These are phyloP conservation scores for Fusarium tjaetaba DNA, from an alignment of 2,329 filamentous ascomycete genomes.

Conservation along the genomic window DNA sequence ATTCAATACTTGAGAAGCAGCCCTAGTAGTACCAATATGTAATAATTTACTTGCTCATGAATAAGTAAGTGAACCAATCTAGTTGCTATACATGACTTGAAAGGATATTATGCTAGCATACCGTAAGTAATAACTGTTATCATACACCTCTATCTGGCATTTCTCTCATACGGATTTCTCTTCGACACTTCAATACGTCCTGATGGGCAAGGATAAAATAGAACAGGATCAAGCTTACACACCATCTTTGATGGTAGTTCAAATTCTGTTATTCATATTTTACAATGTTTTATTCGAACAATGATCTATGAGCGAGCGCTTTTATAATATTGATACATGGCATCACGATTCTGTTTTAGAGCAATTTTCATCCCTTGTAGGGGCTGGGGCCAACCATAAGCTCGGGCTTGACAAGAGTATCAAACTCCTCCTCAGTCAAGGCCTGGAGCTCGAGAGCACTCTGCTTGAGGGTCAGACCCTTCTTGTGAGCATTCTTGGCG, in stretches of 20 bases:
- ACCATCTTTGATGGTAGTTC: neutral
- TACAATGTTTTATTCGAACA: neutral
- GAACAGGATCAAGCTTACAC: neutral
- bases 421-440: conserved; percentile 87
- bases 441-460: conserved; percentile 94
- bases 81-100: neutral
- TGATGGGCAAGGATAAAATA: neutral
- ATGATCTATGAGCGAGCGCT: conserved; percentile 16
- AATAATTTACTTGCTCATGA: neutral
- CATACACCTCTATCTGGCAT: neutral
- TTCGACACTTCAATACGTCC: neutral
- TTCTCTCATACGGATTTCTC: neutral
- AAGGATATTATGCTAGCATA: neutral
- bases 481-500: conserved; percentile 99
- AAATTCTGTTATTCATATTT: neutral
- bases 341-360: neutral
- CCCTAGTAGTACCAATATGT: neutral
- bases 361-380: conserved; percentile 57
- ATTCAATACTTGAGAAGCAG: neutral
- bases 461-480: conserved; percentile 92
- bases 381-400: conserved; percentile 89
- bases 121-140: neutral
- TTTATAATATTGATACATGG: conserved; percentile 17
- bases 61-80: neutral
- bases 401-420: conserved; percentile 88